These are phyloP conservation scores for Biscogniauxia sp. DNA, from an alignment of 2,329 filamentous ascomycete species.

Conservation along the genomic window DNA sequence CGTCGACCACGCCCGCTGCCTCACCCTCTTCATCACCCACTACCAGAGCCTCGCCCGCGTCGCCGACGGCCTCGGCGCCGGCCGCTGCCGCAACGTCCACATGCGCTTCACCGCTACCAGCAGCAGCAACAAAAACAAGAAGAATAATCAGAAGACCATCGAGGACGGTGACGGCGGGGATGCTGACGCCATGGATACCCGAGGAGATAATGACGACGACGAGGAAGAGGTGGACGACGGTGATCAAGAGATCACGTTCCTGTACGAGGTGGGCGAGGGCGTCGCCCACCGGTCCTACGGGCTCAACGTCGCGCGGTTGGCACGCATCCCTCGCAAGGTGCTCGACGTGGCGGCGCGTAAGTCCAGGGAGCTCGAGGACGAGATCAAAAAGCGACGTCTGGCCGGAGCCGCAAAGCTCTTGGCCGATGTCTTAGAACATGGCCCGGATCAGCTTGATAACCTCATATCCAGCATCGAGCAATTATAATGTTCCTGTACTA, in stretches of 20 bases:
- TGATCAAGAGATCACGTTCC: constrained; percentile 82
- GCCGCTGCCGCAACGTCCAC: constrained; percentile 78
- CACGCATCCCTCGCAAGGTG: constrained; percentile 73
- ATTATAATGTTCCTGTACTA: constrained; percentile 38
- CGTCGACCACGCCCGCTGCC: constrained; percentile 71
- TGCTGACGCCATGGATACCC: constrained; percentile 12
- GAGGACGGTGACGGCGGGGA: neutral
- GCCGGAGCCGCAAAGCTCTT: constrained; percentile 45
- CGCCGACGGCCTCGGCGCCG: constrained; percentile 62
- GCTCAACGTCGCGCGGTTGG: constrained; percentile 85
- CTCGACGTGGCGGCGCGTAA: constrained; percentile 78
- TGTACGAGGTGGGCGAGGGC: constrained; percentile 89
- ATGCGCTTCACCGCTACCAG: constrained; percentile 72
- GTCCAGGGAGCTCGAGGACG: constrained; percentile 75
- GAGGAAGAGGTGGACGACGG: constrained; percentile 37
- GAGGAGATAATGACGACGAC: constrained; percentile 31
- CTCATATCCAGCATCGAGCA: constrained; percentile 58
- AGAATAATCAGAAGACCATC: neutral
- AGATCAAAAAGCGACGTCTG: constrained; percentile 63
- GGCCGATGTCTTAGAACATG: constrained; percentile 38
- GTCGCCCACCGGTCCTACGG: constrained; percentile 94
- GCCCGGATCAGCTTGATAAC: constrained; percentile 48
- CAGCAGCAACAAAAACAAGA: neutral
- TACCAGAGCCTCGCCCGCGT: constrained; percentile 74
- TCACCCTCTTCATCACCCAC: constrained; percentile 90